These are phyloP conservation scores for Aureobasidium namibiae DNA, from an alignment of 2,329 filamentous ascomycete species.

Conservation along the genomic window DNA sequence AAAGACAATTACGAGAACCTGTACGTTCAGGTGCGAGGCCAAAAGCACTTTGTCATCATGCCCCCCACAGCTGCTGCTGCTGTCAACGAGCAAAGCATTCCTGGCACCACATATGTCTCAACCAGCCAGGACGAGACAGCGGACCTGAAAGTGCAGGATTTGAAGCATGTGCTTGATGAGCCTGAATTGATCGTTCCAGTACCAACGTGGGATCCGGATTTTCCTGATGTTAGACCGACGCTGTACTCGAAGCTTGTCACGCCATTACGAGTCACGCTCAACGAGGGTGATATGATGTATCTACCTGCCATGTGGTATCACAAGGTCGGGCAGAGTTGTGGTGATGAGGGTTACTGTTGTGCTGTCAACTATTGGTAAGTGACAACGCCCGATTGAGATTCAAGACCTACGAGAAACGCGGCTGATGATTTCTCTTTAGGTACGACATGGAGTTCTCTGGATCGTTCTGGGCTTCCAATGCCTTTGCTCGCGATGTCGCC, in stretches of 20 bases:
- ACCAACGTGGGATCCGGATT: constrained; percentile 67
- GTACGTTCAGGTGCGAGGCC: constrained; percentile 66
- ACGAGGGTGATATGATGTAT: constrained; percentile 73
- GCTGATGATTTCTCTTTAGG: constrained; percentile 35
- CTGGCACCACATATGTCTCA: constrained; percentile 51
- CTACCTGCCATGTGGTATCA: constrained; percentile 79
- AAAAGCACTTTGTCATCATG: constrained; percentile 67
- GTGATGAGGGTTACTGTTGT: constrained; percentile 62
- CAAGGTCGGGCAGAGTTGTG: constrained; percentile 66
- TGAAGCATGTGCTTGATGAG: constrained; percentile 26
- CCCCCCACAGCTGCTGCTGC: constrained; percentile 63
- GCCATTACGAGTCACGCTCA: constrained; percentile 59
- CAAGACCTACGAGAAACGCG: background rate
- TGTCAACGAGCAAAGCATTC: constrained; percentile 55
- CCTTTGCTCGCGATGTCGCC: constrained; percentile 36
- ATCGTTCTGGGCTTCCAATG: constrained; percentile 54
- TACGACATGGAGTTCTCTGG: constrained; percentile 74
- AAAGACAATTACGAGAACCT: constrained; percentile 83
- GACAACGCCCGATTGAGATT: background rate
- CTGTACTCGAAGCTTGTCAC: constrained; percentile 51
- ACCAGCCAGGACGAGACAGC: constrained; percentile 14
- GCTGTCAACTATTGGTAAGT: constrained; percentile 72
- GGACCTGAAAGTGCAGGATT: constrained; percentile 15
- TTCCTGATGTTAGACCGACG: constrained; percentile 42
- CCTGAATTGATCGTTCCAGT: constrained; percentile 51